Conservation (phyloP, 345 rosid species). For the Populus tremula region DNA sequence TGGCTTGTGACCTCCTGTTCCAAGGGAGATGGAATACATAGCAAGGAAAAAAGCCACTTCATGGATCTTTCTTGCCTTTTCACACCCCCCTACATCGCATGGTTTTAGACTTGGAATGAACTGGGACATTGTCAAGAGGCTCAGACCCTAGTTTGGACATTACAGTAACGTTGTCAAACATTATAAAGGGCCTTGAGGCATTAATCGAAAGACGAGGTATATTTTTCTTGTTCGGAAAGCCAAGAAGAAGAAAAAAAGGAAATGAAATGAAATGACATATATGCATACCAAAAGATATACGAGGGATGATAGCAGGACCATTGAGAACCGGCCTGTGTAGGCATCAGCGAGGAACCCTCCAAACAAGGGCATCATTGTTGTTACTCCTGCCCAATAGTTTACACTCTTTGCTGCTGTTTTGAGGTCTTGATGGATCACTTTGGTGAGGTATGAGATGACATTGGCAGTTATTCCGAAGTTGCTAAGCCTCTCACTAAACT, state of each 20-base stretch:
- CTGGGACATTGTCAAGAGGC: slow-evolving; percentile 41
- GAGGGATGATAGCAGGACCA: slow-evolving; percentile 39
- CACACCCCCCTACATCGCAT: slow-evolving; percentile 20
- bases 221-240: neutral
- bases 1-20: slow-evolving; percentile 51
- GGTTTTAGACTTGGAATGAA: slow-evolving; percentile 35
- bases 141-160: slow-evolving; percentile 31
- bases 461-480: slow-evolving; percentile 41
- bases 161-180: neutral
- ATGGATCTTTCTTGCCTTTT: slow-evolving; percentile 35
- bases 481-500: slow-evolving; percentile 49
- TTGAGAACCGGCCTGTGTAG: slow-evolving; percentile 41
- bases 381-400: slow-evolving; percentile 54
- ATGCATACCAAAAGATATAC: slow-evolving; percentile 39
- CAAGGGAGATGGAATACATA: slow-evolving; percentile 44
- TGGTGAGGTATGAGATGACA: slow-evolving; percentile 43
- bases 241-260: no score
- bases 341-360: slow-evolving; percentile 53
- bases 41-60: slow-evolving; percentile 42
- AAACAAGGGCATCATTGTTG: slow-evolving; percentile 43
- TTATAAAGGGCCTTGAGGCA: neutral
- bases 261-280: neutral
- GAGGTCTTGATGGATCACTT: slow-evolving; percentile 43
- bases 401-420: slow-evolving; percentile 44
- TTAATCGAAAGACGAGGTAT: no score